Evolutionary conservation across 1,284 basidiomycete species (phyloP).

Genomic region (Sporisorium graminicola): DNA sequence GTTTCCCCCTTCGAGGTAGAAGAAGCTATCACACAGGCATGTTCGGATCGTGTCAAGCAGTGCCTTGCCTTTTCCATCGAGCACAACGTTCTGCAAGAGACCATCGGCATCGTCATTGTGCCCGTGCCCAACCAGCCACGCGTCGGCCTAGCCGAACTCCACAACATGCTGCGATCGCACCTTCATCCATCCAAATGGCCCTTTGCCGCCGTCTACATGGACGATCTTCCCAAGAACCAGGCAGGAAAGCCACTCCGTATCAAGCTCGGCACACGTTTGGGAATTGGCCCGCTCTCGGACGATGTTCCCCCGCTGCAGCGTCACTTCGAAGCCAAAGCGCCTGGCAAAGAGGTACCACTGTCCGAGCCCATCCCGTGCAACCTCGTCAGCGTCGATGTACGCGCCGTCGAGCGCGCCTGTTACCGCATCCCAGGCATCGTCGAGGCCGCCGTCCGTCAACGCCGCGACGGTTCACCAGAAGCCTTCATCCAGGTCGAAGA

Average conservation of each 20-base stretch:
- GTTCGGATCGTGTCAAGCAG: conserved; percentile 68
- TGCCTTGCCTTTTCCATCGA: conserved; percentile 69
- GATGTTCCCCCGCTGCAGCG: conserved; percentile 67
- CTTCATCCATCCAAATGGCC: conserved; percentile 70
- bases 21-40: conserved; percentile 68
- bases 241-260: conserved; percentile 69
- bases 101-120: conserved; percentile 69
- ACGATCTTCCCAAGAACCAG: conserved; percentile 69
- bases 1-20: conserved; percentile 70
- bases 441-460: conserved; percentile 68
- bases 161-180: conserved; percentile 68
- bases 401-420: conserved; percentile 68
- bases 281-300: conserved; percentile 68
- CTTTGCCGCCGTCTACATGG: conserved; percentile 69
- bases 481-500: conserved; percentile 69
- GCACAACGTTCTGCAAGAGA: conserved; percentile 68
- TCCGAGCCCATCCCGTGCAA: conserved; percentile 68
- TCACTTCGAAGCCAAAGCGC: conserved; percentile 69
- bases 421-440: conserved; percentile 69
- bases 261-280: conserved; percentile 68
- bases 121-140: conserved; percentile 68
- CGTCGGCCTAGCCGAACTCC: conserved; percentile 67
- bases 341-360: conserved; percentile 66
- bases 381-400: conserved; percentile 66
- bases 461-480: conserved; percentile 67